Percentiles rank a stretch among this genome's conserved stretches.
Conservation (phyloP, 768 basidiomycete genomes). For the Pulveroboletus sp. region DNA sequence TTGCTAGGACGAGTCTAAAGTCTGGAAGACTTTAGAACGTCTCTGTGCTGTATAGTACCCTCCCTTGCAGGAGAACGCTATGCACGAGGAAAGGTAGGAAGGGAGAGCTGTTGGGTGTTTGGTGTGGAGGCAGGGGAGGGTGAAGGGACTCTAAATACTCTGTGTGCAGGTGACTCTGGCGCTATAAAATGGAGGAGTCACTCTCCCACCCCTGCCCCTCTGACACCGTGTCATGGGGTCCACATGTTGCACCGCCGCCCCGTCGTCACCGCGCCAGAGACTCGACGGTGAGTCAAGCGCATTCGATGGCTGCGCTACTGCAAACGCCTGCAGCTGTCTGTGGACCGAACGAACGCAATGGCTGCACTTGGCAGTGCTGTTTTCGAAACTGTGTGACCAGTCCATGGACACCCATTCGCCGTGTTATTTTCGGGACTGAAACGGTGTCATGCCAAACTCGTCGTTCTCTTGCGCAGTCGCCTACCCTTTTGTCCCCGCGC, state of each 20-base stretch:
- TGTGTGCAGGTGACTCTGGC: constrained; percentile 20
- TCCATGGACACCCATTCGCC: too few species aligned
- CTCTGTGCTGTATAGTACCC: constrained; percentile 27
- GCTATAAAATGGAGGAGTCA: constrained; percentile 34
- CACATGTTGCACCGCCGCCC: neutral
- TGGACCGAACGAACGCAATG: too few species aligned
- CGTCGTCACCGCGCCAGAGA: neutral
- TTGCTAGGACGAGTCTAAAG: constrained; percentile 30
- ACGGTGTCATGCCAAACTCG: constrained; percentile 1
- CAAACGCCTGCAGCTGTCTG: neutral
- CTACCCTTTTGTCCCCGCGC: too few species aligned
- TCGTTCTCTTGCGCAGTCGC: neutral
- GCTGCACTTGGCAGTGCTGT: neutral
- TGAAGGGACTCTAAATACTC: constrained; percentile 22
- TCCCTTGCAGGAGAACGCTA: constrained; percentile 23
- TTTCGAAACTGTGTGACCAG: neutral
- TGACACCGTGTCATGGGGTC: constrained; percentile 27
- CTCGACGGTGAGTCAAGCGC: neutral
- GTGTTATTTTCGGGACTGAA: neutral
- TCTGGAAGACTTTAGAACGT: constrained; percentile 41
- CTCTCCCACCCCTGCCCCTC: constrained; percentile 24
- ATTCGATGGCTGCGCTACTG: neutral
- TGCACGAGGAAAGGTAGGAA: constrained; percentile 1
- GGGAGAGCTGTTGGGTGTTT: constrained; percentile 1
- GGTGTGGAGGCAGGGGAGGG: neutral